A percentile compares a stretch with the other conserved stretches of the same genome.
Evolutionary conservation across 2,329 filamentous ascomycete genomes (phyloP).

Genomic region (Zymoseptoria pseudotritici): DNA sequence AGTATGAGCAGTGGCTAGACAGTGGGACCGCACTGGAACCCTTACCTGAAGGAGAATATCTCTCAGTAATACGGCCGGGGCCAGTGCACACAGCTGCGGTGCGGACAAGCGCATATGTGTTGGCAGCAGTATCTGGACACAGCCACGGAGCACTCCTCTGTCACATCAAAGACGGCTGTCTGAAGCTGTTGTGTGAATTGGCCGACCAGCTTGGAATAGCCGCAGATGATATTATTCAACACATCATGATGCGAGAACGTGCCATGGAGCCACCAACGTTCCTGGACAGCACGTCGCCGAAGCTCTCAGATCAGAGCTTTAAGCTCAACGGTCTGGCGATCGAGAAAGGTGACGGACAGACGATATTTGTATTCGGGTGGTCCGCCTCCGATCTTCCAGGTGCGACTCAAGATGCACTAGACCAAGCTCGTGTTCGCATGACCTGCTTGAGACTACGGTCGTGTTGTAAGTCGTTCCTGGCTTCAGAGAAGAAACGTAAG

Average conservation of each 20-base stretch:
- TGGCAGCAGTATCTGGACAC: not conserved
- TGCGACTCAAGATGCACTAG: no score
- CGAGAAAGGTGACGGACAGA: not conserved
- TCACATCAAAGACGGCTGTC: not conserved
- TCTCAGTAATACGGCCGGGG: no score
- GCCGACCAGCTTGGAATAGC: not conserved
- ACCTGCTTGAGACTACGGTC: not conserved
- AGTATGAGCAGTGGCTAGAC: not conserved
- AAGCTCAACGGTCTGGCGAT: not conserved
- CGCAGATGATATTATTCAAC: not conserved
- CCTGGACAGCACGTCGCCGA: no score
- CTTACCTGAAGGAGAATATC: no score
- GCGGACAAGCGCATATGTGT: not conserved
- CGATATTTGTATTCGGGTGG: no score
- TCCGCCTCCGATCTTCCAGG: no score
- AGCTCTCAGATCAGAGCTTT: not conserved
- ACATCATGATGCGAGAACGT: not conserved
- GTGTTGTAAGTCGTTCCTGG: not conserved
- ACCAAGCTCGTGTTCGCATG: not conserved
- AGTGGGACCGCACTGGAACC: not conserved
- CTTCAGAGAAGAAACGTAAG: not conserved
- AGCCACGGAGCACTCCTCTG: not conserved
- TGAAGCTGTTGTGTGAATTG: not conserved
- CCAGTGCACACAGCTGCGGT: no score
- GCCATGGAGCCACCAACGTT: no score